Conservation (phyloP, 495 filamentous ascomycete species). For the Annulohypoxylon stygium region DNA sequence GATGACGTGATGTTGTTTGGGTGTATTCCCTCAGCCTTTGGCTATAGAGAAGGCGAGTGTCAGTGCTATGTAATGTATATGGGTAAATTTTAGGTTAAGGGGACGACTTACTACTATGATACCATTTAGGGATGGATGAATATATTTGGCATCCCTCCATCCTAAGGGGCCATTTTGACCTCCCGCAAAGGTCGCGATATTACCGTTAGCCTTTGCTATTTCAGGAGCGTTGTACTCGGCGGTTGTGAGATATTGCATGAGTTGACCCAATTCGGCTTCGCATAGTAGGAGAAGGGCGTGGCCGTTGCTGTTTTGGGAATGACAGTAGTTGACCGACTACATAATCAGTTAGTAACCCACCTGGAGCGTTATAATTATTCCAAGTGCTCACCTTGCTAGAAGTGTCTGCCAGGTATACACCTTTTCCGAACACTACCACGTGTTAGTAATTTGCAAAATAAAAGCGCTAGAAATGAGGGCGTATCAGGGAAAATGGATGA, state of each 20-base stretch:
- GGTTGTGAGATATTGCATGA: constrained; percentile 68
- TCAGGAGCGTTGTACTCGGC: constrained; percentile 68
- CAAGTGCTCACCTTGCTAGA: constrained; percentile 60
- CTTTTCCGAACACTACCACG: constrained; percentile 76
- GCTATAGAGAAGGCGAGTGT: constrained; percentile 50
- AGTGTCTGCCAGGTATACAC: constrained; percentile 91
- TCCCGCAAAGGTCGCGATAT: constrained; percentile 74
- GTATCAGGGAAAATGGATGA: not conserved
- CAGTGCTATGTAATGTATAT: constrained; percentile 17
- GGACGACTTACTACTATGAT: constrained; percentile 68
- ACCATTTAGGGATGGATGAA: constrained; percentile 72
- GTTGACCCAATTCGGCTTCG: constrained; percentile 81
- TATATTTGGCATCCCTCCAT: constrained; percentile 81
- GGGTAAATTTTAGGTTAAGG: not conserved
- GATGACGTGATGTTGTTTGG: constrained; percentile 51
- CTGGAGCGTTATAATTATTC: constrained; percentile 12
- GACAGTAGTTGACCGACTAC: constrained; percentile 81
- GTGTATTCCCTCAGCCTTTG: constrained; percentile 53
- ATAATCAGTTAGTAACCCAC: constrained; percentile 54
- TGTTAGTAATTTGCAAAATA: constrained; percentile 14
- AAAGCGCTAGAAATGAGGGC: not conserved
- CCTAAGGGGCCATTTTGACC: constrained; percentile 69
- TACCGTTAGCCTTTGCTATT: constrained; percentile 69
- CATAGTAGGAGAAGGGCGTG: constrained; percentile 76
- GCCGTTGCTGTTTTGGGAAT: constrained; percentile 57